Conservation (phyloP, 139 green algal genomes). For the Zygnema cylindricum region DNA sequence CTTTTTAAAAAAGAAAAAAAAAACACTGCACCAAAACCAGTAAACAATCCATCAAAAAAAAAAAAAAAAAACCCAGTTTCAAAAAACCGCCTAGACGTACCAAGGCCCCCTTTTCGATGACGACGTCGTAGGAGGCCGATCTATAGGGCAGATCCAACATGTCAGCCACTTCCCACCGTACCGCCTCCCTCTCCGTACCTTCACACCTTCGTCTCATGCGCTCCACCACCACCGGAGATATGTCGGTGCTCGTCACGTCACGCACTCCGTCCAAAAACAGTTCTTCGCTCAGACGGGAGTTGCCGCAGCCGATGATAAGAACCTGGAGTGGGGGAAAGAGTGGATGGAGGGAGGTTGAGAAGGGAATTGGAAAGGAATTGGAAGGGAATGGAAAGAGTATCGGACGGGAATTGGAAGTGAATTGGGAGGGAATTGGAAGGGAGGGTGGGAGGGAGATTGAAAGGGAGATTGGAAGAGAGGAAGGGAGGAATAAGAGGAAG, state of each 20-base stretch:
- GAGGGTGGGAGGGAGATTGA: no score
- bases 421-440: neutral
- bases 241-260: slow-evolving; percentile 59
- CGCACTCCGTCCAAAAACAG: slow-evolving; percentile 55
- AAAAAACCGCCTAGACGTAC: no score
- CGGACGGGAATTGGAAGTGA: neutral
- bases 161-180: slow-evolving; percentile 65
- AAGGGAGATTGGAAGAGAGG: no score
- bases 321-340: slow-evolving; percentile 51
- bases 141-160: slow-evolving; percentile 67
- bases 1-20: no score
- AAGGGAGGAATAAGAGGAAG: no score
- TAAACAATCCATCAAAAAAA: no score
- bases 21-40: no score
- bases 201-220: slow-evolving; percentile 39
- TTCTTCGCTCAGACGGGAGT: slow-evolving; percentile 60
- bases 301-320: slow-evolving; percentile 66
- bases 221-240: slow-evolving; percentile 59
- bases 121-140: slow-evolving; percentile 65
- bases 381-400: neutral
- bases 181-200: neutral
- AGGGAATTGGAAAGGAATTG: neutral
- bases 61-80: no score
- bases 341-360: neutral
- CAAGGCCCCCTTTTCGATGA: slow-evolving; percentile 70